Evolutionary conservation across 129 eudicot genomes (phyloP).

Genomic region (sunflower (Helianthus annuus)): HanXRQr2.0-SUNRISE NC_035443.2:10343301-10343800

Average conservation of each 20-base stretch:
- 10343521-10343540: neutral
- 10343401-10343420: neutral
- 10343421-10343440: neutral
- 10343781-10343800: too few species aligned
- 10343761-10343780: slow-evolving; percentile 13
- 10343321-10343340: neutral
- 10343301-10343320: neutral
- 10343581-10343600: neutral
- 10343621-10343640: neutral
- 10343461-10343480: neutral
- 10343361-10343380: neutral
- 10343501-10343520: neutral
- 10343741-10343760: neutral
- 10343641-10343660: neutral
- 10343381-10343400: neutral
- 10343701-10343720: neutral
- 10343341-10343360: neutral
- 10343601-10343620: neutral
- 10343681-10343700: neutral
- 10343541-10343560: neutral
- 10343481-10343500: slow-evolving; percentile 1
- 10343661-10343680: neutral
- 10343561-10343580: neutral
- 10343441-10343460: neutral
- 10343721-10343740: neutral